Conservation (phyloP, 2,329 filamentous ascomycete species). For the Colletotrichum scovillei region DNA sequence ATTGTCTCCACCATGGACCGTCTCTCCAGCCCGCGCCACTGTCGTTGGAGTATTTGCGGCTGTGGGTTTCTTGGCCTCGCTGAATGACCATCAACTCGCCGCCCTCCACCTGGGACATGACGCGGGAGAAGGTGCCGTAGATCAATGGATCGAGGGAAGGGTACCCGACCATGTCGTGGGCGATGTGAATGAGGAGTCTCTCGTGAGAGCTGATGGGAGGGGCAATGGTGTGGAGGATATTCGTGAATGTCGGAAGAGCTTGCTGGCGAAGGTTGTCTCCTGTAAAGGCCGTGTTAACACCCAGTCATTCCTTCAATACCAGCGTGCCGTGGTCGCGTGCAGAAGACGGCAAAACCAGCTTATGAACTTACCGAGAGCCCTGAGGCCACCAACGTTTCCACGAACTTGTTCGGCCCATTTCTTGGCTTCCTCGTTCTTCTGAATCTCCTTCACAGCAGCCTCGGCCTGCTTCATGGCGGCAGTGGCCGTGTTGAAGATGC, state of each 20-base stretch:
- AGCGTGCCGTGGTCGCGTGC: background rate
- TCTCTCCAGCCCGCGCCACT: conserved; percentile 83
- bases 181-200: conserved; percentile 95
- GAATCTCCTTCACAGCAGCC: conserved; percentile 92
- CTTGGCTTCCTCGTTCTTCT: conserved; percentile 95
- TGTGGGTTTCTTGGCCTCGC: conserved; percentile 86
- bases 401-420: conserved; percentile 95
- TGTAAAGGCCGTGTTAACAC: conserved; percentile 49
- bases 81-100: conserved; percentile 95
- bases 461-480: conserved; percentile 94
- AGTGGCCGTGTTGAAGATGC: conserved; percentile 83
- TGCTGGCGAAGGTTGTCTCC: conserved; percentile 88
- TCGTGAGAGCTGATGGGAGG: conserved; percentile 98
- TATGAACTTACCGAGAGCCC: conserved; percentile 73
- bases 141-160: conserved; percentile 94
- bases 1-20: conserved; percentile 94
- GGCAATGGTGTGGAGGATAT: conserved; percentile 92
- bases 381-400: conserved; percentile 85
- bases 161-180: conserved; percentile 94
- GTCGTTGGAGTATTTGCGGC: conserved; percentile 71
- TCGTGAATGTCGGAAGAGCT: conserved; percentile 93
- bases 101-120: conserved; percentile 99
- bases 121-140: conserved; percentile 89
- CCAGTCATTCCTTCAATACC: background rate
- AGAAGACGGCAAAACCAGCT: conserved; percentile 18